Base-by-base conservation (phyloP, 208 protist species). In the Crithidia bombi region DNA sequence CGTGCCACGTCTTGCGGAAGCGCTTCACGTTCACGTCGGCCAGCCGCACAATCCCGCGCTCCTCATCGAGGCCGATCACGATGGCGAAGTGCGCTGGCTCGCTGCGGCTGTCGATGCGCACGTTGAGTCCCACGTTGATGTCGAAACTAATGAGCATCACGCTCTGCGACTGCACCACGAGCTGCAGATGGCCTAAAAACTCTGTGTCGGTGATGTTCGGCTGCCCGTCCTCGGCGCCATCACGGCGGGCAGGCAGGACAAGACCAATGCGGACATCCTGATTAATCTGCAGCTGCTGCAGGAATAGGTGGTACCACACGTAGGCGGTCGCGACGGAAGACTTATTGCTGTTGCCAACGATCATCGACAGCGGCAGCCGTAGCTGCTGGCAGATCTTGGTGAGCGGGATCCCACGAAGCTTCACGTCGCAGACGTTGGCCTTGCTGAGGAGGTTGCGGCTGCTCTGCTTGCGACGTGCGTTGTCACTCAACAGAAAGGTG, bases 71-170 rank as follows among this genome's bases (percentile, higher is more conserved):
- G 62, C 92, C 92, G 68, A 96, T 92, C 36, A 96, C 75, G 66
- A 97, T 92, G 21, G 83, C 92, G 69, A 95, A 95, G 73, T 97
- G 92, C 43, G 89, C 82, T 21, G 90, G 82, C 67, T 94, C 78
- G 38, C 55, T 19, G 46, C 71, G 56, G 39, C 44, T 51, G n/a
- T 86, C 67, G 49, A 96, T 85, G 32, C 74, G 79, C 32, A 94
- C 76, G 73, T 97, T 97, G 9, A 87, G 57, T 15, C 89, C 89
- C 5, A 91, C 56, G 81, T 97, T 96, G 25, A 95, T 67, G 79
- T 97, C 67, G 74, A 96, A 97, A 62, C 83, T 87, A 49, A 96
- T 85, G 28, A 97, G 81, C 89, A 97, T 91, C 7, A 97, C 84
- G 62, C 90, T 94, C 66, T 79, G 41, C 25, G 79, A 90, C 33